These are phyloP conservation scores for Penicillium taxi DNA, from an alignment of 495 filamentous ascomycete genomes.

Conservation along the genomic window DNA sequence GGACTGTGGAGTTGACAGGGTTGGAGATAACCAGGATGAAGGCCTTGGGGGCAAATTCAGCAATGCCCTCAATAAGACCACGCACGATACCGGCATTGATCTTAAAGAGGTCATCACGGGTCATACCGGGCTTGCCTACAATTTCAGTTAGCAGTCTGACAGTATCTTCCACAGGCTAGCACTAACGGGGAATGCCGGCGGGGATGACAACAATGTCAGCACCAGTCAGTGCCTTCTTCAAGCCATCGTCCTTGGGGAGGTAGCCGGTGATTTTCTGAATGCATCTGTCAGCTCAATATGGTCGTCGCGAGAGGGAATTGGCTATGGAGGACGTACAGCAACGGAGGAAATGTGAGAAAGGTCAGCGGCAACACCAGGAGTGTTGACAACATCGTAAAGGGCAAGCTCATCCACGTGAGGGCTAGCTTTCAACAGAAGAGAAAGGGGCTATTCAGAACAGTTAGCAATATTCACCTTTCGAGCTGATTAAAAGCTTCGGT, in stretches of 20 bases:
- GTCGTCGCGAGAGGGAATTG: background rate
- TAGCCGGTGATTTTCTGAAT: slow-evolving; percentile 80
- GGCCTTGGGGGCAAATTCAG: slow-evolving; percentile 80
- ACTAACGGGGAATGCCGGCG: slow-evolving; percentile 92
- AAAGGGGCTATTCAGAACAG: slow-evolving; percentile 63
- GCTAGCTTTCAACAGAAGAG: slow-evolving; percentile 83
- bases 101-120: slow-evolving; percentile 97
- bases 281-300: background rate
- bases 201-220: slow-evolving; percentile 95
- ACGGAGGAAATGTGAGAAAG: slow-evolving; percentile 93
- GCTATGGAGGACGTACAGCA: slow-evolving; percentile 56
- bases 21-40: slow-evolving; percentile 96
- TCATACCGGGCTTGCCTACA: slow-evolving; percentile 97
- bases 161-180: background rate
- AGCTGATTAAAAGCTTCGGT: background rate
- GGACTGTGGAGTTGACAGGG: slow-evolving; percentile 98
- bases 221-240: slow-evolving; percentile 79
- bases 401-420: slow-evolving; percentile 83
- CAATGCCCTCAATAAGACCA: slow-evolving; percentile 74
- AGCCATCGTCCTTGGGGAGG: slow-evolving; percentile 81
- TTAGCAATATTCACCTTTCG: slow-evolving; percentile 6
- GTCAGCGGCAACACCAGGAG: slow-evolving; percentile 89
- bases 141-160: background rate
- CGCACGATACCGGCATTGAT: slow-evolving; percentile 94
- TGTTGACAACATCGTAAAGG: slow-evolving; percentile 99